These are phyloP conservation scores for Rugosomyces carneus DNA, from an alignment of 1,284 basidiomycete genomes.

Conservation along the genomic window DNA sequence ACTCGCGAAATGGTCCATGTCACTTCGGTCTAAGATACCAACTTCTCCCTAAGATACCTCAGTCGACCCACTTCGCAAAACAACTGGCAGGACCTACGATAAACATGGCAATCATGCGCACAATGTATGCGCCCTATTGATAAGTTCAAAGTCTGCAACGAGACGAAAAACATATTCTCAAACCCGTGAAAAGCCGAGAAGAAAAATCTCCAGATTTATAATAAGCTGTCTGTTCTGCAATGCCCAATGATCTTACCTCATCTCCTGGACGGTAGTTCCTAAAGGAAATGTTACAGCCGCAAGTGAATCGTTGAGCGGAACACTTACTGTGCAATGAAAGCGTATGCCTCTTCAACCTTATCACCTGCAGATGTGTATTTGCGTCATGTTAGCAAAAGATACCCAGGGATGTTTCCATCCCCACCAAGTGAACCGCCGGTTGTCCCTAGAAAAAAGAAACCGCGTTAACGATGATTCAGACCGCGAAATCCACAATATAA, in stretches of 20 bases:
- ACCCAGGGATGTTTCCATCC: slow-evolving; percentile 1
- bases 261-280: slow-evolving; percentile 67
- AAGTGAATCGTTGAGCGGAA: background rate
- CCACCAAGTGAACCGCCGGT: slow-evolving; percentile 56
- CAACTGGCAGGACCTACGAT: slow-evolving; percentile 38
- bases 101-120: slow-evolving; percentile 61
- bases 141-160: slow-evolving; percentile 4
- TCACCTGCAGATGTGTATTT: slow-evolving; percentile 35
- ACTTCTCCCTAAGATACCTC: slow-evolving; percentile 45
- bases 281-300: background rate
- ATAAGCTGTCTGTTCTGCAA: background rate
- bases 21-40: slow-evolving; percentile 55
- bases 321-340: slow-evolving; percentile 65
- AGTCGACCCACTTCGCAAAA: background rate
- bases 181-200: slow-evolving; percentile 71
- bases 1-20: slow-evolving; percentile 63
- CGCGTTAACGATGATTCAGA: background rate
- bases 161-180: background rate
- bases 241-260: slow-evolving; percentile 38
- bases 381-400: background rate
- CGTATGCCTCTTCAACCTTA: slow-evolving; percentile 70
- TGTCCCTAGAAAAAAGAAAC: slow-evolving; percentile 39
- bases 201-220: slow-evolving; percentile 44
- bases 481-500: background rate
- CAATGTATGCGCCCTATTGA: slow-evolving; percentile 62